A percentile compares a stretch with the other conserved stretches of the same genome.
phyloP scores from a whole-genome alignment of 2,329 filamentous ascomycete genomes.

The Fonsecaea multimorphosa region DNA sequence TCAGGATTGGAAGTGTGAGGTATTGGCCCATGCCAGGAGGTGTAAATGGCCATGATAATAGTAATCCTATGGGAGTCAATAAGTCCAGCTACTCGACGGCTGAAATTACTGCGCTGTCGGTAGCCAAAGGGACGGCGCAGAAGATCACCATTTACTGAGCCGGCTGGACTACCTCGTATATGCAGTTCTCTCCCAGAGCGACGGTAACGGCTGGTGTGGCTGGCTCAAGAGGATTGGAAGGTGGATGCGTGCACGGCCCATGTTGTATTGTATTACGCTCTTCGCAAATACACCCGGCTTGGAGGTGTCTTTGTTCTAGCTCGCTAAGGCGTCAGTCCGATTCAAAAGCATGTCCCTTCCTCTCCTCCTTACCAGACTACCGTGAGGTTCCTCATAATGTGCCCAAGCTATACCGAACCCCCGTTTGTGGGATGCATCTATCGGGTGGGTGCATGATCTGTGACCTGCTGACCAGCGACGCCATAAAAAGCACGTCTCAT shows the following conservation, averaged over 20 bases:
- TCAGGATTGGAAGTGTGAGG: neutral
- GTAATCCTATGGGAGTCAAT: neutral
- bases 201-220: neutral
- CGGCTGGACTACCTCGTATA: neutral
- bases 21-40: neutral
- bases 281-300: neutral
- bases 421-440: neutral
- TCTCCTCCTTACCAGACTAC: too few relatives aligned
- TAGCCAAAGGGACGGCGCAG: neutral
- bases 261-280: too few relatives aligned
- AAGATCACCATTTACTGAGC: constrained; percentile 1
- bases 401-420: too few relatives aligned
- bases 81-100: neutral
- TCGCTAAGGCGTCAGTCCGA: neutral
- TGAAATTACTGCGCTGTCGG: neutral
- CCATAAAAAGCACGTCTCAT: neutral
- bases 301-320: too few relatives aligned
- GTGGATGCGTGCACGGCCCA: neutral
- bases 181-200: neutral
- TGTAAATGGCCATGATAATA: neutral
- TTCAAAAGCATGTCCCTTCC: neutral
- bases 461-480: neutral
- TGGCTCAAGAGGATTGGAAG: neutral
- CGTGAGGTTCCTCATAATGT: neutral
- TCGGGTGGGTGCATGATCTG: neutral